These are phyloP conservation scores for Phytophthora colocasiae DNA, from an alignment of 352 stramenopile species.

Conservation along the genomic window DNA sequence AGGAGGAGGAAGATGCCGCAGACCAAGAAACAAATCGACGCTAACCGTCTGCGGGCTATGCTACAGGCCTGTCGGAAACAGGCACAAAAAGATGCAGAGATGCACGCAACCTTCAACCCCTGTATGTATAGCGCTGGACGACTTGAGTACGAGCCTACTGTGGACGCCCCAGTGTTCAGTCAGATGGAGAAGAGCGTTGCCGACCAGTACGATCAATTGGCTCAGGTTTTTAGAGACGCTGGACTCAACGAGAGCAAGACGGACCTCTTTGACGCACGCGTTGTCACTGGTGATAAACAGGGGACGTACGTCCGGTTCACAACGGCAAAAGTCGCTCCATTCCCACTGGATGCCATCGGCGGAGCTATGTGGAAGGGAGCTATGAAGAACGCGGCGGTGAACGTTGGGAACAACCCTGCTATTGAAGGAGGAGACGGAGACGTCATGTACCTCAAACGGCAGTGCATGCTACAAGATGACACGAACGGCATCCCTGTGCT, in stretches of 20 bases:
- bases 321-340: slow-evolving; percentile 37
- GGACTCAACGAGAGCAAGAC: slow-evolving; percentile 29
- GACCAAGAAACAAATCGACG: slow-evolving; percentile 15
- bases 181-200: slow-evolving; percentile 29
- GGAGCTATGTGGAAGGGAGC: slow-evolving; percentile 29
- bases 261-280: slow-evolving; percentile 21
- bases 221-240: slow-evolving; percentile 35
- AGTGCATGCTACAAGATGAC: slow-evolving; percentile 38
- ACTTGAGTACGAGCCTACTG: slow-evolving; percentile 36
- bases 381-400: slow-evolving; percentile 33
- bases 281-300: slow-evolving; percentile 29
- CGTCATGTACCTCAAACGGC: slow-evolving; percentile 35
- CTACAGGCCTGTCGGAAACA: slow-evolving; percentile 24
- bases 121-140: slow-evolving; percentile 1
- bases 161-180: slow-evolving; percentile 30
- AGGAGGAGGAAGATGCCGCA: slow-evolving; percentile 9
- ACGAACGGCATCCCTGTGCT: slow-evolving; percentile 28
- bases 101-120: not conserved
- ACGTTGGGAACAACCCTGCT: slow-evolving; percentile 9
- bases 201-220: slow-evolving; percentile 32
- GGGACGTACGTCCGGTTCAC: slow-evolving; percentile 46
- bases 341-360: slow-evolving; percentile 29
- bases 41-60: slow-evolving; percentile 17
- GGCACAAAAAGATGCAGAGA: slow-evolving; percentile 11
- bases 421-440: slow-evolving; percentile 8